These are phyloP conservation scores for Coniella lustricola DNA, from an alignment of 2,329 filamentous ascomycete genomes.

Conservation along the genomic window DNA sequence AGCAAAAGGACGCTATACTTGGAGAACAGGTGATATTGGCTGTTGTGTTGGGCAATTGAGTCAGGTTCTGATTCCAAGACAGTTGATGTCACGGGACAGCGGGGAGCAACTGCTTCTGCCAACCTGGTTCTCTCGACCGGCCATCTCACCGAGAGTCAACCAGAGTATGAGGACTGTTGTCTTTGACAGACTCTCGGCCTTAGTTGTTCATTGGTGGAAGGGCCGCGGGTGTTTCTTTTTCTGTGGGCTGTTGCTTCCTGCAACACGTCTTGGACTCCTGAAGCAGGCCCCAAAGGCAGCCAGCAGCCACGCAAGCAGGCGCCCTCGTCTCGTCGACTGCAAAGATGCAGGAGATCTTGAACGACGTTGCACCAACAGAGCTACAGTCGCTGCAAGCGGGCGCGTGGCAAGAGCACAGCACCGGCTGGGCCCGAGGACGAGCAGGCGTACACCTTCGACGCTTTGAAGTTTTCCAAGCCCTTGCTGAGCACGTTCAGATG, in stretches of 20 bases:
- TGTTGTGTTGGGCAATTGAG: background rate
- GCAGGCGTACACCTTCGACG: conserved; percentile 6
- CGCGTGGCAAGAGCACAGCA: background rate
- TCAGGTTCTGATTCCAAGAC: conserved; percentile 9
- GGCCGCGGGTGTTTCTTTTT: background rate
- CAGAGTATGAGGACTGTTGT: background rate
- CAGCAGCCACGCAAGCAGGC: background rate
- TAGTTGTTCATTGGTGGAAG: background rate
- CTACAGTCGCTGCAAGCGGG: background rate
- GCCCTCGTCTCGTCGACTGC: background rate
- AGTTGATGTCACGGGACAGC: background rate
- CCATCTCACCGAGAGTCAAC: background rate
- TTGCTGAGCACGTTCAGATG: background rate
- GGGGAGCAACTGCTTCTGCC: background rate
- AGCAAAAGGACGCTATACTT: background rate
- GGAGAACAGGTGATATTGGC: background rate
- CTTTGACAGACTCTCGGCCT: conserved; percentile 1
- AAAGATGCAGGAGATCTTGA: background rate
- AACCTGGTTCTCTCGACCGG: background rate
- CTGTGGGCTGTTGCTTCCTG: too few relatives aligned
- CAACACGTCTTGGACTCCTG: too few relatives aligned
- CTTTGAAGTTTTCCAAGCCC: too few relatives aligned
- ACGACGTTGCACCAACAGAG: background rate
- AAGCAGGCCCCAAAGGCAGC: too few relatives aligned
- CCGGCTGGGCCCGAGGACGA: conserved; percentile 12